Conservation (phyloP, 495 filamentous ascomycete species). For the Penicillium maclennaniae region DNA sequence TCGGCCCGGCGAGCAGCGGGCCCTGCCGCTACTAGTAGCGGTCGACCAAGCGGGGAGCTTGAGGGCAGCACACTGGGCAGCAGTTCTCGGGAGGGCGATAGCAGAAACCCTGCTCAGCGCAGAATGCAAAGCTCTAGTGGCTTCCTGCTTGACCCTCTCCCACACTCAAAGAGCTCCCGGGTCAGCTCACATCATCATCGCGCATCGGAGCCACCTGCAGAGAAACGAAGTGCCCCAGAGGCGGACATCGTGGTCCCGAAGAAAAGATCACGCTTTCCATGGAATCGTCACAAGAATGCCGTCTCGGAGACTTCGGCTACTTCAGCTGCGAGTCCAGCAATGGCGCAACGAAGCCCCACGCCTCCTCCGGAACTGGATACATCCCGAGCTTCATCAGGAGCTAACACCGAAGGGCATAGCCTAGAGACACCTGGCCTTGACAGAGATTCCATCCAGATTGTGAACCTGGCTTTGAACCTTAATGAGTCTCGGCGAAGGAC, state of each 20-base stretch:
- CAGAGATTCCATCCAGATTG: conserved; percentile 78
- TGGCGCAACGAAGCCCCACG: conserved; percentile 7
- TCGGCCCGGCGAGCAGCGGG: conserved; percentile 12
- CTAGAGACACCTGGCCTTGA: conserved; percentile 44
- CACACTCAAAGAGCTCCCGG: conserved; percentile 27
- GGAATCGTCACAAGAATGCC: conserved; percentile 34
- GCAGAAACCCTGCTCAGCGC: conserved; percentile 23
- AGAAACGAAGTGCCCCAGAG: conserved; percentile 33
- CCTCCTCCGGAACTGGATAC: conserved; percentile 3
- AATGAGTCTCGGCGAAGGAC: conserved; percentile 74
- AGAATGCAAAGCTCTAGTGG: conserved; percentile 40
- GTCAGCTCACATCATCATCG: conserved; percentile 23
- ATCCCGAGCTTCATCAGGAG: conserved; percentile 12
- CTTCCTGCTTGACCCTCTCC: conserved; percentile 45
- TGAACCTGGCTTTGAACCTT: conserved; percentile 82
- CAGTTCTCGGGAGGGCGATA: conserved; percentile 38
- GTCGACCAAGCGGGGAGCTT: conserved; percentile 33
- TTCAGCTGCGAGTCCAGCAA: conserved; percentile 6
- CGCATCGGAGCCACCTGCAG: conserved; percentile 25
- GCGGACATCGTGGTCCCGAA: conserved; percentile 32
- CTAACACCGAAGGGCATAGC: conserved; percentile 6
- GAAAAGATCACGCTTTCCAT: conserved; percentile 39
- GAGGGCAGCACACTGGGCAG: conserved; percentile 41
- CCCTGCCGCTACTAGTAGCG: conserved; percentile 28
- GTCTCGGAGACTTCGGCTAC: conserved; percentile 14